A percentile compares a stretch with the other conserved stretches of the same genome.
phyloP scores from a whole-genome alignment of 176 grass and related monocot species.

The Microstegium vimineum region DNA sequence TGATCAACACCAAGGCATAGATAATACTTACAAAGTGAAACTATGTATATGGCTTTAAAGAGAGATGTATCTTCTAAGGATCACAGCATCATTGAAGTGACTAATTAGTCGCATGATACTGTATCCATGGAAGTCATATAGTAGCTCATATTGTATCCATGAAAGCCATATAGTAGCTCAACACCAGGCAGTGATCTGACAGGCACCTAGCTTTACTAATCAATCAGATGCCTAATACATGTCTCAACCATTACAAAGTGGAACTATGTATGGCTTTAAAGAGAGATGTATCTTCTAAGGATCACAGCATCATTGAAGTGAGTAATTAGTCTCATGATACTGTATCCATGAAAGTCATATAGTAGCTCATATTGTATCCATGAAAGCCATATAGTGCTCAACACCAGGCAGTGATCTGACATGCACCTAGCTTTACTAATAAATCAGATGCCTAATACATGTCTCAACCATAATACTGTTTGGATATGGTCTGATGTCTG shows the following conservation, averaged over 20 bases:
- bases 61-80: background rate
- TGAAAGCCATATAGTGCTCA: background rate
- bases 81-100: background rate
- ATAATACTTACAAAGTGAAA: background rate
- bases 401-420: background rate
- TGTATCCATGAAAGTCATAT: background rate
- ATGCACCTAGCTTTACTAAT: background rate
- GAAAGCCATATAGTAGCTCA: background rate
- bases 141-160: background rate
- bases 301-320: background rate
- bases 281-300: background rate
- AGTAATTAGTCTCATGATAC: background rate
- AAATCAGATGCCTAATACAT: background rate
- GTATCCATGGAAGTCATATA: background rate
- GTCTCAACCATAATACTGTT: background rate
- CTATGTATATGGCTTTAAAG: background rate
- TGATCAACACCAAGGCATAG: constrained; percentile 5
- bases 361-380: background rate
- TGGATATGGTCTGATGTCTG: background rate
- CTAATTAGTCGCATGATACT: background rate
- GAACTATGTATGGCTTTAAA: background rate
- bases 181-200: background rate
- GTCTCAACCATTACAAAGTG: background rate
- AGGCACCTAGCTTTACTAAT: background rate
- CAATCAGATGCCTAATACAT: background rate